Percentiles rank a stretch among this genome's conserved stretches.
Conservation (phyloP, 1,284 basidiomycete genomes). For the Cutaneotrichosporon cutaneum region DNA sequence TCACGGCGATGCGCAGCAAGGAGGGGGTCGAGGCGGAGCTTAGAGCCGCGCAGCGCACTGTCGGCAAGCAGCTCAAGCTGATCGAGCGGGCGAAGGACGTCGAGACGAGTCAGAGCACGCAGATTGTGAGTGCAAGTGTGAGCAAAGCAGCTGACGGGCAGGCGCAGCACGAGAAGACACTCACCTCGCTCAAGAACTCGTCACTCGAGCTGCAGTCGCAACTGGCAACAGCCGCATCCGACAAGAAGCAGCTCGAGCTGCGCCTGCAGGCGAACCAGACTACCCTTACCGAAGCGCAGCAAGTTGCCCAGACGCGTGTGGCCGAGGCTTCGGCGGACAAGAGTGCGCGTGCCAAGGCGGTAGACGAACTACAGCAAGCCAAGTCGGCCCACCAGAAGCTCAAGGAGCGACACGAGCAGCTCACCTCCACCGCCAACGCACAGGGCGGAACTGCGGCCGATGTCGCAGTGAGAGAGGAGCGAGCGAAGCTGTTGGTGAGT, state of each 20-base stretch:
- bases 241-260: slow-evolving; percentile 42
- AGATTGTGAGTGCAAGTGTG: slow-evolving; percentile 59
- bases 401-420: slow-evolving; percentile 47
- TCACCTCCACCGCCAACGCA: slow-evolving; percentile 29
- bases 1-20: slow-evolving; percentile 82
- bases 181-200: slow-evolving; percentile 55
- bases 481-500: slow-evolving; percentile 68
- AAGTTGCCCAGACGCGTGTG: slow-evolving; percentile 50
- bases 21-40: slow-evolving; percentile 77
- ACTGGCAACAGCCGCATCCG: slow-evolving; percentile 52
- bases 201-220: slow-evolving; percentile 53
- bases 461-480: slow-evolving; percentile 57
- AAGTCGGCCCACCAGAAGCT: slow-evolving; percentile 42
- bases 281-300: slow-evolving; percentile 51
- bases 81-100: slow-evolving; percentile 69
- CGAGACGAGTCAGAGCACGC: slow-evolving; percentile 62
- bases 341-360: slow-evolving; percentile 39
- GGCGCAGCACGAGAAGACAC: slow-evolving; percentile 58
- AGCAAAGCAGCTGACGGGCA: slow-evolving; percentile 35
- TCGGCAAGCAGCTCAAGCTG: slow-evolving; percentile 75
- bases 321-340: slow-evolving; percentile 45
- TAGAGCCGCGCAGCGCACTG: slow-evolving; percentile 63
- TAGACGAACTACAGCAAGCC: slow-evolving; percentile 51
- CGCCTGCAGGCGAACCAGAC: slow-evolving; percentile 46
- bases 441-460: slow-evolving; percentile 54